Conservation (phyloP, 169 alveolate genomes). For the Plasmodium sp. region DNA sequence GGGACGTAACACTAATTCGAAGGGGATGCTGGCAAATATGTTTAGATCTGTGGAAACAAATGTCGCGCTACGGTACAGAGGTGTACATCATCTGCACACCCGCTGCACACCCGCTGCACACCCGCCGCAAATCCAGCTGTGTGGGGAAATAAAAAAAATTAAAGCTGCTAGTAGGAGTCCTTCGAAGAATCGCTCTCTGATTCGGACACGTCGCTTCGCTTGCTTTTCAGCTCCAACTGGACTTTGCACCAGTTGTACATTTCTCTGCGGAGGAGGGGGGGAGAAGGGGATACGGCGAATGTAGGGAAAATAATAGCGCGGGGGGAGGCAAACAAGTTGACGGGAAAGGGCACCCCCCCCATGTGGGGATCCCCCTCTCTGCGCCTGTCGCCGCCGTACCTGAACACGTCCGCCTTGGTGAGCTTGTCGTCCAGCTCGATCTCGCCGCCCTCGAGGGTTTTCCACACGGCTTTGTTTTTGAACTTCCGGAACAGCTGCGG, state of each 20-base stretch:
- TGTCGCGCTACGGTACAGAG: background rate
- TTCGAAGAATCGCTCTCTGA: conserved; percentile 67
- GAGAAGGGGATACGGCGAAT: background rate
- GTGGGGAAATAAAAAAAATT: background rate
- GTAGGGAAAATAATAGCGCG: conserved; percentile 37
- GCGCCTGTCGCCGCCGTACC: conserved; percentile 35
- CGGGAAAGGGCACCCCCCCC: background rate
- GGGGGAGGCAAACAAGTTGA: background rate
- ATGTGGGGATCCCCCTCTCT: background rate
- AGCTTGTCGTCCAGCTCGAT: conserved; percentile 84
- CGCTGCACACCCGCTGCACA: background rate
- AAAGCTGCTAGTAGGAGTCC: conserved; percentile 28
- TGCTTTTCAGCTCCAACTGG: conserved; percentile 33
- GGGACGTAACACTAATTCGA: background rate
- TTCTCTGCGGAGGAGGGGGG: conserved; percentile 13
- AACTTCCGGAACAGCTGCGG: conserved; percentile 79
- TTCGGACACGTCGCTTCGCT: conserved; percentile 29
- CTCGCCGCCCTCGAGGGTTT: conserved; percentile 84
- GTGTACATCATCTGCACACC: no score
- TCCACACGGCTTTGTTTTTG: conserved; percentile 85
- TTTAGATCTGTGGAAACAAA: background rate
- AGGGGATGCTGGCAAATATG: background rate
- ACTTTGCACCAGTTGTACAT: conserved; percentile 73
- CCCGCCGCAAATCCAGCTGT: background rate
- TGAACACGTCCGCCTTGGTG: conserved; percentile 83